phyloP scores from a whole-genome alignment of 1,284 basidiomycete genomes.

The Rhodotorula sp. region DNA sequence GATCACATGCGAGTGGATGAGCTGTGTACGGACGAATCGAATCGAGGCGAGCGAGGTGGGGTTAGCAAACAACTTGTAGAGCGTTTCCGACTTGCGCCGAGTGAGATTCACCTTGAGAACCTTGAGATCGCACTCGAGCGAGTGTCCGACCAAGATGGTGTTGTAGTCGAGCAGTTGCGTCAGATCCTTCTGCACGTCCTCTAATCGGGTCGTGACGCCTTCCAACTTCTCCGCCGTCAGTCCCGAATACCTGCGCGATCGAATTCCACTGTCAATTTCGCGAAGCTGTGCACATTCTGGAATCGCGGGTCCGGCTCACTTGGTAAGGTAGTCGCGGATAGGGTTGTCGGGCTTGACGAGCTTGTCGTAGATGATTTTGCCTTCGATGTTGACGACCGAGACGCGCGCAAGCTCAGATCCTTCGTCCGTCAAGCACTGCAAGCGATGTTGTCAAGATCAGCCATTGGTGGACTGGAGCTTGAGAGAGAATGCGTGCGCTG shows the following conservation, averaged over 20 bases:
- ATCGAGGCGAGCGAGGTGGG: not conserved
- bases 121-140: conserved; percentile 83
- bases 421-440: conserved; percentile 75
- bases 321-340: conserved; percentile 81
- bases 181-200: conserved; percentile 69
- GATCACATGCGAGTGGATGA: conserved; percentile 68
- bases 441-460: not conserved
- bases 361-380: conserved; percentile 74
- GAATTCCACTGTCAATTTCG: not conserved
- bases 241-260: conserved; percentile 72
- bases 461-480: too few species aligned
- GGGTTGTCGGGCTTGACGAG: conserved; percentile 80
- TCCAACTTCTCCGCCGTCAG: conserved; percentile 73
- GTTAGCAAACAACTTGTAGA: not conserved
- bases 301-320: conserved; percentile 54
- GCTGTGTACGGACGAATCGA: conserved; percentile 6
- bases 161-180: conserved; percentile 56
- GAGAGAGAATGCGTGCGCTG: conserved; percentile 38
- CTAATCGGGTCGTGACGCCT: conserved; percentile 68
- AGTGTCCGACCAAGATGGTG: conserved; percentile 88
- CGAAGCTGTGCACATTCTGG: not conserved
- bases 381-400: conserved; percentile 72
- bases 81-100: not conserved
- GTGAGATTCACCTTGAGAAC: conserved; percentile 70
- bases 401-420: conserved; percentile 83